Base-by-base conservation (phyloP, 768 basidiomycete genomes). In the Coprinopsis marcescibilis region DNA sequence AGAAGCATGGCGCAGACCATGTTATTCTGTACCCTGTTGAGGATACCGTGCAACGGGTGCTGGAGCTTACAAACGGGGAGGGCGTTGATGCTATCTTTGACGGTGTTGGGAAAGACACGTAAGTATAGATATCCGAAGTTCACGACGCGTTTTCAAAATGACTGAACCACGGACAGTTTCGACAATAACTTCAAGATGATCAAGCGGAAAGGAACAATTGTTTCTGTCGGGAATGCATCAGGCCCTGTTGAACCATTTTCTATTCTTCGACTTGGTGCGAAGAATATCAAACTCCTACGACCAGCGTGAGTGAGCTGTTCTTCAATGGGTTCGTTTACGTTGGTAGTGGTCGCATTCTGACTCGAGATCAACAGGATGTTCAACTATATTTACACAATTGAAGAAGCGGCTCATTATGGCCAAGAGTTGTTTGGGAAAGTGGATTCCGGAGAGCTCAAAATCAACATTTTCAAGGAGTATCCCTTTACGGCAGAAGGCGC, bases 61-160 rank as follows among this genome's bases (percentile, higher is more conserved):
- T 83, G 45, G 81, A 86, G 55, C 64, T 91, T 45, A 91, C 90
- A 0, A 78, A 79, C 33, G 88, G 87, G 5, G 73, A 81, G 54
- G 89, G 90, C 13, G 88, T 92, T 3, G 78, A 95, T 52, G 94
- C 80, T 13, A 77, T 91, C 19, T 95, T 85, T 57, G 95, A 99
- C 57, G 95, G 95, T 23, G 91, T 99, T n/a, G 95, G 95, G 1
- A 94, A 89, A 69, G 88, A 91, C 61, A 97, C 93, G 78, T 94
- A 65, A 48, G 86, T 72, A 17, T 27, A n/a, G n/a, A n/a, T n/a
- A n/a, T 13, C 8, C 23, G 25, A 19, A 46, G 10, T 13, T 42
- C 29, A n/a, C 17, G n/a, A 24, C 25, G 14, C 30, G 24, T n/a
- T 39, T 37, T 15, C n/a, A 41, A 12, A 19, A 21, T 30, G n/a